Conservation (phyloP, 2,329 filamentous ascomycete species). For the Aspergillus niger region DNA sequence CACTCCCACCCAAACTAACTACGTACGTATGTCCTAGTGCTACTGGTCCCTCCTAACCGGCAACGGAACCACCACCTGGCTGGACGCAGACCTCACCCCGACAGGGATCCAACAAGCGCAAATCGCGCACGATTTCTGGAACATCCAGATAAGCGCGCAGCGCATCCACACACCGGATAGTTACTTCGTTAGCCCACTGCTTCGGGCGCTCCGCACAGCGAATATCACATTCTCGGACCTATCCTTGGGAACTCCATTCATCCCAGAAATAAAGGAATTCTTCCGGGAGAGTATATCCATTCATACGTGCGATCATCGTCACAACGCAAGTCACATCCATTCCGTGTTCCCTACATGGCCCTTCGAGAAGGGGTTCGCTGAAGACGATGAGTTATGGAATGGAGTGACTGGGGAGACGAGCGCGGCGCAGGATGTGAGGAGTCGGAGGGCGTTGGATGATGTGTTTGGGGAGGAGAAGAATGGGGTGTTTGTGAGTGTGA, state of each 20-base stretch:
- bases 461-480: constrained; percentile 48
- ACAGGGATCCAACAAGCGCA: constrained; percentile 54
- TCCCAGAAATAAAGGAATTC: constrained; percentile 57
- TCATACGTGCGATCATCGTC: constrained; percentile 62
- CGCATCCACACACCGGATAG: constrained; percentile 55
- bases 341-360: constrained; percentile 50
- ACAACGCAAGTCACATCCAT: constrained; percentile 50
- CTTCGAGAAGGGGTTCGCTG: constrained; percentile 56
- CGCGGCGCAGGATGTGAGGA: constrained; percentile 51
- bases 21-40: constrained; percentile 32
- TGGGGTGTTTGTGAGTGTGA: constrained; percentile 52
- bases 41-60: constrained; percentile 61
- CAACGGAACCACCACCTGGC: constrained; percentile 57
- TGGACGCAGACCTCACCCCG: constrained; percentile 58
- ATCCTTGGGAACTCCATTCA: constrained; percentile 1
- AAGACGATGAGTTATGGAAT: constrained; percentile 58
- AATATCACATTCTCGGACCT: constrained; percentile 55
- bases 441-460: constrained; percentile 50
- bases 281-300: constrained; percentile 60
- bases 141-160: constrained; percentile 46
- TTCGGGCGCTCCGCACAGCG: constrained; percentile 59
- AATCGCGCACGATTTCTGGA: constrained; percentile 51
- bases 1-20: background rate
- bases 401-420: constrained; percentile 51
- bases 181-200: constrained; percentile 59